These are phyloP conservation scores for Paramecium sonneborni DNA, from an alignment of 73 alveolate genomes.

Conservation along the genomic window DNA sequence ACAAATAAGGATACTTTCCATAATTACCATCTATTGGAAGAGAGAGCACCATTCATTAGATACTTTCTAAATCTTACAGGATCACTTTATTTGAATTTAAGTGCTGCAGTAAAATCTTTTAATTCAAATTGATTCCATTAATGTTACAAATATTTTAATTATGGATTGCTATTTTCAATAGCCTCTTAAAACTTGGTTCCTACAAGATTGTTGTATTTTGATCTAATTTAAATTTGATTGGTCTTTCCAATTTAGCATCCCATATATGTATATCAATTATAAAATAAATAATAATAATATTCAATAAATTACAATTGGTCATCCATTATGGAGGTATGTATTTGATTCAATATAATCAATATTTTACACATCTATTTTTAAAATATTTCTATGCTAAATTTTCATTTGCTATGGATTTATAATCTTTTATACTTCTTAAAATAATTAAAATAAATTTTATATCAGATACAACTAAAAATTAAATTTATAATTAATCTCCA, in stretches of 20 bases:
- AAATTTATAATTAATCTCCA: not conserved
- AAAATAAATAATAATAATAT: not conserved
- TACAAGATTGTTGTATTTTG: not conserved
- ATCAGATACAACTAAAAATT: not conserved
- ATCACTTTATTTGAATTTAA: not conserved
- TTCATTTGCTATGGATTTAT: not conserved
- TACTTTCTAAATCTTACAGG: not conserved
- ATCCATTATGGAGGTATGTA: not conserved
- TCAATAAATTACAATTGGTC: constrained; percentile 34
- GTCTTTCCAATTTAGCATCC: constrained; percentile 36
- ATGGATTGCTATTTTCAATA: not conserved
- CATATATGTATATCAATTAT: not conserved
- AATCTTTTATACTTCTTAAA: not conserved
- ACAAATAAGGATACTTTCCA: not conserved
- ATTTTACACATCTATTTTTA: not conserved
- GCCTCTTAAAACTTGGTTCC: not conserved
- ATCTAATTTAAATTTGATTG: not conserved
- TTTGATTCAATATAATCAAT: not conserved
- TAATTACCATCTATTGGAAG: not conserved
- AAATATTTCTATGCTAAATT: not conserved
- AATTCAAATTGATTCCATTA: not conserved
- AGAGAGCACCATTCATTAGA: not conserved
- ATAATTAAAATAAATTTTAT: not conserved
- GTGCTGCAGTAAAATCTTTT: not conserved
- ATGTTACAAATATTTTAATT: not conserved